Evolutionary conservation across 2,329 filamentous ascomycete species (phyloP).

Genomic region (Venturia asperata): DNA sequence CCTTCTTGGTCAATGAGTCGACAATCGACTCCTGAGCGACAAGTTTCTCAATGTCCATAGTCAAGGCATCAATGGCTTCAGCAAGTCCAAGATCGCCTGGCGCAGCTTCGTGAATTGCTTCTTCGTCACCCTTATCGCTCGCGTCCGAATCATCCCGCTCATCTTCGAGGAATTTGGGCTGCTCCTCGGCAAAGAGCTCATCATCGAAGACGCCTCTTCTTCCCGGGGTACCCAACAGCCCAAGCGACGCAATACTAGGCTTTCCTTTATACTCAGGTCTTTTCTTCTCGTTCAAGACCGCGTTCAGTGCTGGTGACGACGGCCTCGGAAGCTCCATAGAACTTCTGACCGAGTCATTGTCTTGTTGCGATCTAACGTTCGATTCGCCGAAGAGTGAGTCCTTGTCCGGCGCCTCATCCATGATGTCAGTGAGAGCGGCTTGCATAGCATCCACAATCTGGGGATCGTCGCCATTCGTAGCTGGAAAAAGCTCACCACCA

Average conservation of each 20-base stretch:
- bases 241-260: constrained; percentile 84
- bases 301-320: neutral
- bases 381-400: constrained; percentile 58
- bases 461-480: constrained; percentile 50
- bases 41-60: constrained; percentile 82
- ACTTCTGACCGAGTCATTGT: constrained; percentile 55
- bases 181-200: constrained; percentile 85
- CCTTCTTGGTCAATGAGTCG: constrained; percentile 85
- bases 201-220: constrained; percentile 91
- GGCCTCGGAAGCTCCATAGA: constrained; percentile 50
- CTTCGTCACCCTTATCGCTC: constrained; percentile 54
- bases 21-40: constrained; percentile 83
- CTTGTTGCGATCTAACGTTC: constrained; percentile 47
- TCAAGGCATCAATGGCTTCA: constrained; percentile 85
- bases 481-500: constrained; percentile 26
- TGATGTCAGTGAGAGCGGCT: constrained; percentile 82
- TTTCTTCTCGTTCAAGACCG: neutral
- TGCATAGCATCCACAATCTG: constrained; percentile 90
- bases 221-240: constrained; percentile 78
- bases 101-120: constrained; percentile 87
- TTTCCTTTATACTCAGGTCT: constrained; percentile 48
- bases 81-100: constrained; percentile 89
- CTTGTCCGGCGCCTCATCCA: constrained; percentile 64
- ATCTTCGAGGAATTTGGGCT: constrained; percentile 76
- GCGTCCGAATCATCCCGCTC: constrained; percentile 68